These are phyloP conservation scores for Polygonum aviculare DNA, from an alignment of 148 eudicot genomes.

Conservation along the genomic window DNA sequence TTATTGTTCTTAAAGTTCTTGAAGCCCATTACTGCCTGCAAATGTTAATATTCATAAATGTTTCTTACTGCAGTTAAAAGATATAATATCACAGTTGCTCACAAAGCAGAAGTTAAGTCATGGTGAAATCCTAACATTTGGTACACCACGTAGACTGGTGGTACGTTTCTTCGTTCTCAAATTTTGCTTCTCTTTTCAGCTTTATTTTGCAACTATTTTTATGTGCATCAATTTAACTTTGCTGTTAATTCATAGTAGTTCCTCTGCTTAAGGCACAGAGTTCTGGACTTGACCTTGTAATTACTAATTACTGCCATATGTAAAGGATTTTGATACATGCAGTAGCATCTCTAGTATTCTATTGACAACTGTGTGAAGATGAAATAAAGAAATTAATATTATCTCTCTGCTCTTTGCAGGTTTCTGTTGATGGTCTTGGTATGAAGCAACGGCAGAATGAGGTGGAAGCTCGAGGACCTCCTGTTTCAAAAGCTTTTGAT, in stretches of 20 bases:
- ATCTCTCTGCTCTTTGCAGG: constrained; percentile 26
- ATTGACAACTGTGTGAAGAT: not conserved
- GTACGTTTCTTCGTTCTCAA: constrained; percentile 31
- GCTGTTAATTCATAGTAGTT: not conserved
- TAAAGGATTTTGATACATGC: not conserved
- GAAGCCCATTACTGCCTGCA: not conserved
- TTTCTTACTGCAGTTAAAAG: constrained; percentile 55
- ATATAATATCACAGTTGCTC: constrained; percentile 52
- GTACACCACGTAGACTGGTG: constrained; percentile 95
- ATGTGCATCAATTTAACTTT: not conserved
- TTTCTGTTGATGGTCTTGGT: constrained; percentile 54
- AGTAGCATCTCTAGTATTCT: not conserved
- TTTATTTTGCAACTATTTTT: not conserved
- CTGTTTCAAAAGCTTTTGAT: constrained; percentile 92
- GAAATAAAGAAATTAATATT: not conserved
- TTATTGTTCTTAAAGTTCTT: not conserved
- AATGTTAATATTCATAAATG: not conserved
- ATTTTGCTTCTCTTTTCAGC: constrained; percentile 6
- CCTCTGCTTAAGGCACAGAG: not conserved
- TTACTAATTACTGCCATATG: not conserved
- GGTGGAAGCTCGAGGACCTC: constrained; percentile 95
- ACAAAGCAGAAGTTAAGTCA: constrained; percentile 76
- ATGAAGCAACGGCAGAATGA: constrained; percentile 60
- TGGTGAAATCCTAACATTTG: constrained; percentile 63
- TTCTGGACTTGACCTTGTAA: not conserved